Percentiles rank a stretch among this genome's conserved stretches.
These are phyloP conservation scores for Aspergillaceae sp. DNA, from an alignment of 2,329 filamentous ascomycete species.

Conservation along the genomic window DNA sequence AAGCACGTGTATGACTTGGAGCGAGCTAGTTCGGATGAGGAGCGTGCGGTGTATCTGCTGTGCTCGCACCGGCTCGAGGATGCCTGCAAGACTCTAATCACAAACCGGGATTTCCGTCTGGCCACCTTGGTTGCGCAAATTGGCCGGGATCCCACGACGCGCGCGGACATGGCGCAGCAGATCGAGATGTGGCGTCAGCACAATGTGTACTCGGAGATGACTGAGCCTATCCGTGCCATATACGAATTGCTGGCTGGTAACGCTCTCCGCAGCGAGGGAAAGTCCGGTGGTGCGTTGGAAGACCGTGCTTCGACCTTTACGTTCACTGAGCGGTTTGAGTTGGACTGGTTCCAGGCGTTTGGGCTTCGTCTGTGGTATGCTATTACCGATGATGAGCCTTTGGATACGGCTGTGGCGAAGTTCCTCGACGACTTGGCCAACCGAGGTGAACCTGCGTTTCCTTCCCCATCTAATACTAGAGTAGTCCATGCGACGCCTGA, in stretches of 20 bases:
- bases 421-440: constrained; percentile 67
- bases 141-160: constrained; percentile 60
- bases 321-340: constrained; percentile 71
- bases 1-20: constrained; percentile 61
- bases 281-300: constrained; percentile 61
- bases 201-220: constrained; percentile 80
- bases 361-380: constrained; percentile 87
- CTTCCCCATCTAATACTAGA: constrained; percentile 57
- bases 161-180: constrained; percentile 68
- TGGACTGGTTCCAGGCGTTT: constrained; percentile 92
- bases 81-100: constrained; percentile 70
- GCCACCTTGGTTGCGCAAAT: constrained; percentile 77
- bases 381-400: constrained; percentile 56
- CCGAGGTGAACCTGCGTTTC: constrained; percentile 59
- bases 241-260: constrained; percentile 88
- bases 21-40: constrained; percentile 58
- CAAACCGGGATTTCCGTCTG: constrained; percentile 71
- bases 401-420: constrained; percentile 62
- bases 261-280: constrained; percentile 72
- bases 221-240: constrained; percentile 70
- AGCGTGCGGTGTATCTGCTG: constrained; percentile 73
- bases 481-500: constrained; percentile 54
- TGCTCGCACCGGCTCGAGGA: constrained; percentile 71
- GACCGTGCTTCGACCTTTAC: constrained; percentile 72
- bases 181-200: constrained; percentile 75